Conservation (phyloP, 768 basidiomycete genomes). For the Xerocomellus chrysenteron region DNA sequence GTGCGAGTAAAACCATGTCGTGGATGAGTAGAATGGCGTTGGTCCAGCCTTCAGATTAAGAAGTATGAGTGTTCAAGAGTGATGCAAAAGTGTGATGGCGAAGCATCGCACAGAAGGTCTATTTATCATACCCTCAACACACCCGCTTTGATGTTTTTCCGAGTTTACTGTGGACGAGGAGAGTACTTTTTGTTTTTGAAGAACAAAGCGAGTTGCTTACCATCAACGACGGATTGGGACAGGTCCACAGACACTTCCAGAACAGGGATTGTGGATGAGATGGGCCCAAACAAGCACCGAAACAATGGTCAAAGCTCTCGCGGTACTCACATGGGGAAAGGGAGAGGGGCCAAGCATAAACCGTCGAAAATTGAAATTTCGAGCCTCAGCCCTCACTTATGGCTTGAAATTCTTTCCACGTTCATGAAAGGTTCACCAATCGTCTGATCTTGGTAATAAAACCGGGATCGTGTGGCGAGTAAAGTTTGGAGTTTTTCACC, state of each 20-base stretch:
- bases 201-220: conserved; percentile 11
- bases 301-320: too few relatives aligned
- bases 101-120: neutral
- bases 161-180: conserved; percentile 6
- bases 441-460: neutral
- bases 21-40: neutral
- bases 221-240: neutral
- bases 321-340: too few relatives aligned
- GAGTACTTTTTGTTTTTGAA: neutral
- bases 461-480: neutral
- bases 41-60: neutral
- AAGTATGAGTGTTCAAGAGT: neutral
- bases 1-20: neutral
- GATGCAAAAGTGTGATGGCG: neutral
- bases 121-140: conserved; percentile 12
- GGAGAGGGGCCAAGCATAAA: too few relatives aligned
- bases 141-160: conserved; percentile 6
- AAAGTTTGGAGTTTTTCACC: neutral
- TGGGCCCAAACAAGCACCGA: too few relatives aligned
- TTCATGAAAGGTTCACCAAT: neutral
- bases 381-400: too few relatives aligned
- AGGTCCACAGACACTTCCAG: neutral
- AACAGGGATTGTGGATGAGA: neutral
- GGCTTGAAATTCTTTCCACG: neutral
- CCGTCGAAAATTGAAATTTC: too few relatives aligned